Percentiles rank a stretch among this genome's conserved stretches.
phyloP scores from a whole-genome alignment of 1,284 basidiomycete species.

The Microbotryomycetes sp. region DNA sequence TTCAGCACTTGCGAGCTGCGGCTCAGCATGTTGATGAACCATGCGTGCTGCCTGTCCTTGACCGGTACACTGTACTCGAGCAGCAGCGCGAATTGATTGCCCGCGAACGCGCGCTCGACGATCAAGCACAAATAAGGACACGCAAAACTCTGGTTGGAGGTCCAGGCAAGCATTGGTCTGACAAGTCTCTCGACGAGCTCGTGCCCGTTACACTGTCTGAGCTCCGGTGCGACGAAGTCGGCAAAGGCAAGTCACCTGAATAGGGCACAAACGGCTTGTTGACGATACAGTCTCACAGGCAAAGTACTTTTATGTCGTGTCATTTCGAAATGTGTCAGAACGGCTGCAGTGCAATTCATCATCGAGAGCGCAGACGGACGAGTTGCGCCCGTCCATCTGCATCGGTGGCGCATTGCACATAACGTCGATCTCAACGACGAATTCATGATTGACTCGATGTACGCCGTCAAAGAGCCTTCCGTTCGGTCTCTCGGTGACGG shows the following conservation, averaged over 20 bases:
- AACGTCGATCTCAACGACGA: background rate
- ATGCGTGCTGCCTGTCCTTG: background rate
- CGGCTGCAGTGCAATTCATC: constrained; percentile 16
- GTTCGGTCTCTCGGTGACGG: constrained; percentile 7
- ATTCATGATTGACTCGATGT: constrained; percentile 7
- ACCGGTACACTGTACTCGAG: background rate
- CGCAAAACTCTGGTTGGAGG: background rate
- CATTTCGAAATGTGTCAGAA: background rate
- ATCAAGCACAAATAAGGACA: background rate
- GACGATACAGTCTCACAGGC: constrained; percentile 3
- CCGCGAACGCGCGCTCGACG: background rate
- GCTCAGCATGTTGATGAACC: background rate
- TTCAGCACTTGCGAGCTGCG: background rate
- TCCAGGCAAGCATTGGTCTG: background rate
- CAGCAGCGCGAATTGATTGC: background rate
- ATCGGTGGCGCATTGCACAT: background rate
- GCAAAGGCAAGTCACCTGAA: background rate
- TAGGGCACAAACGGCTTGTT: background rate
- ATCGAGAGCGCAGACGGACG: constrained; percentile 8
- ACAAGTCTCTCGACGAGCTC: background rate
- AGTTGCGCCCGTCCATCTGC: constrained; percentile 10
- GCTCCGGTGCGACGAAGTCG: constrained; percentile 1
- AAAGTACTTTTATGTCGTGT: constrained; percentile 6
- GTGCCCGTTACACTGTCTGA: background rate
- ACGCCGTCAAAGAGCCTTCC: constrained; percentile 18